Evolutionary conservation across 208 protist genomes (phyloP), one percentile per base, ranked within the genome.

Genomic region (Blastocrithidia nonstop): DNA sequence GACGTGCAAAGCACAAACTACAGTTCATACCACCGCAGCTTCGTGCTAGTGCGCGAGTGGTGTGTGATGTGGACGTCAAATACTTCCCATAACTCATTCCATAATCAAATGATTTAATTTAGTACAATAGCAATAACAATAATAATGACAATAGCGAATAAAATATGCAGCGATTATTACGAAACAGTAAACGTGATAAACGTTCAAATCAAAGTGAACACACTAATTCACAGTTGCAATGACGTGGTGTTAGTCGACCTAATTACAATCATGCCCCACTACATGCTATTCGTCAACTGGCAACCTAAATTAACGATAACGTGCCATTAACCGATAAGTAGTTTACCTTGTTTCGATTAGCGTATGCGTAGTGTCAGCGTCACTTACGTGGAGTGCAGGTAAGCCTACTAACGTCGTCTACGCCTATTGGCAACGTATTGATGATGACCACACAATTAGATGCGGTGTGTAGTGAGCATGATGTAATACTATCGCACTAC

Each of bases 391-490:
- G 70, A n/a, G 71, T 88, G 21, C 56, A 66, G 7, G 41, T 63
- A 9, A 51, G 36, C 27, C 51, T 64, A 22, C 53, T 81, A 47
- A 41, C 53, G 4, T 51, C 67, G 15, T 61, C 61, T 15, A 73
- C 61, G 2, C 61, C 47, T 13, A 49, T 77, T 23, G 48, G 64
- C 11, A 55, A 54, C 36, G 60, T 67, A 25, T 57, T 93, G 11
- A 45, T 50, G n/a, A 62, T 84, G 39, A 85, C 76, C 6, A 61
- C 59, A 0, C 65, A 61, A 19, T 69, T 93, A 21, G 79, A 93
- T 38, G 19, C 69, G 0, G 45, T 70, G 9, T 85, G 73, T 61
- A 69, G 46, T 1, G 64, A 83, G 21, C 47, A 59, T 38, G 61
- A 52, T 25, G 23, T 89, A 9, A 57, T 66, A 6, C 55, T 87